Conservation (phyloP, 2,329 filamentous ascomycete genomes). For the Fusarium sp. region DNA sequence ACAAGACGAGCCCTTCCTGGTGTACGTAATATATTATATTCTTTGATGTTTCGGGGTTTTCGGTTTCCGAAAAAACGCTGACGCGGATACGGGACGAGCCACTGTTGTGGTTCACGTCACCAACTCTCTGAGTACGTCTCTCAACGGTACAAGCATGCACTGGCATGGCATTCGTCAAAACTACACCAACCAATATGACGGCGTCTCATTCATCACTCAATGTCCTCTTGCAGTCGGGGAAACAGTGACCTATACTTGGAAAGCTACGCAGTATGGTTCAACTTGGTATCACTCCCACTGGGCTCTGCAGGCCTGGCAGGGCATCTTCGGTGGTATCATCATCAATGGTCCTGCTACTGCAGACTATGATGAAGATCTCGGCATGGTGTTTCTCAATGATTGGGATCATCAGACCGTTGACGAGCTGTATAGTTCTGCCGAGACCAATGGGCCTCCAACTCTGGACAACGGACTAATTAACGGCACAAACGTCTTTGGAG, state of each 20-base stretch:
- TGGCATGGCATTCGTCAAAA: conserved; percentile 73
- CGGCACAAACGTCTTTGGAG: conserved; percentile 55
- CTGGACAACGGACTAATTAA: conserved; percentile 62
- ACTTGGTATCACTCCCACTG: conserved; percentile 74
- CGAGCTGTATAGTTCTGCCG: conserved; percentile 47
- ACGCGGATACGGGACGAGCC: background rate
- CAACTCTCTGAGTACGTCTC: conserved; percentile 57
- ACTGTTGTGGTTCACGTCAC: conserved; percentile 65
- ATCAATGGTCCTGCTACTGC: conserved; percentile 70
- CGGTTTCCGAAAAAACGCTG: background rate
- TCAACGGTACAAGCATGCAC: conserved; percentile 72
- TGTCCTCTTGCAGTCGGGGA: conserved; percentile 65
- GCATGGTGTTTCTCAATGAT: conserved; percentile 69
- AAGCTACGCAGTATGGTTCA: conserved; percentile 66
- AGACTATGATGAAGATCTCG: conserved; percentile 74
- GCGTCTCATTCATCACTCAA: conserved; percentile 63
- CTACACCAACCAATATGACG: conserved; percentile 67
- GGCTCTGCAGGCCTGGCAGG: conserved; percentile 62
- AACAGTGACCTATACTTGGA: conserved; percentile 68
- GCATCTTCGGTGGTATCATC: conserved; percentile 70
- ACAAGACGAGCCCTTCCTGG: background rate
- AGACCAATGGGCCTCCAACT: conserved; percentile 48
- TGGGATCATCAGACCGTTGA: conserved; percentile 65
- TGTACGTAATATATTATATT: background rate
- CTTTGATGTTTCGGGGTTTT: background rate